These are phyloP conservation scores for Cylindrotheca closterium DNA, from an alignment of 108 stramenopile genomes.

Conservation along the genomic window DNA sequence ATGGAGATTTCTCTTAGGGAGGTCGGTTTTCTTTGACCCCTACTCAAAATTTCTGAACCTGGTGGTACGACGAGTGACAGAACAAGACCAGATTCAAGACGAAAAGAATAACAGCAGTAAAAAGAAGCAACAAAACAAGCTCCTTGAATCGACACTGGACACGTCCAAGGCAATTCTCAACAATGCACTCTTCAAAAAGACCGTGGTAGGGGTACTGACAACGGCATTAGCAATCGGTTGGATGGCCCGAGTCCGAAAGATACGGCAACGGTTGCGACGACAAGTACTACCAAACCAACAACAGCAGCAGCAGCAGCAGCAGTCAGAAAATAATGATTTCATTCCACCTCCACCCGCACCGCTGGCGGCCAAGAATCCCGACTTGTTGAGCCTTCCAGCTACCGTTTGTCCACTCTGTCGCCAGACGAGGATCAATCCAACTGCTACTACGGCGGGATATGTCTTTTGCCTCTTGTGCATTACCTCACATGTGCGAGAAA, in stretches of 20 bases:
- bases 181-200: background rate
- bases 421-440: constrained; percentile 62
- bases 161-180: background rate
- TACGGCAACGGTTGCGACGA: constrained; percentile 28
- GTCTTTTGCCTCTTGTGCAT: constrained; percentile 78
- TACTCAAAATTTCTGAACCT: constrained; percentile 50
- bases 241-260: constrained; percentile 25
- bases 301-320: constrained; percentile 4
- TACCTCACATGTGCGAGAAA: constrained; percentile 40
- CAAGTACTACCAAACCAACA: constrained; percentile 1
- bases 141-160: background rate
- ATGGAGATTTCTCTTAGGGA: constrained; percentile 70
- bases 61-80: constrained; percentile 67
- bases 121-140: background rate
- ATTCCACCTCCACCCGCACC: constrained; percentile 21
- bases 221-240: constrained; percentile 7
- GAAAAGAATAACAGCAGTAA: constrained; percentile 12
- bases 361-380: constrained; percentile 10
- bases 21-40: constrained; percentile 62
- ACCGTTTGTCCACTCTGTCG: constrained; percentile 64
- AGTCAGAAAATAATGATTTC: background rate
- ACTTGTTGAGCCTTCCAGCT: constrained; percentile 6
- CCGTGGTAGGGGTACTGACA: background rate
- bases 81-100: constrained; percentile 42
- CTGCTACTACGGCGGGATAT: constrained; percentile 74